Conservation (phyloP, 176 grass and related monocot genomes). For the Raddia distichophylla region DNA sequence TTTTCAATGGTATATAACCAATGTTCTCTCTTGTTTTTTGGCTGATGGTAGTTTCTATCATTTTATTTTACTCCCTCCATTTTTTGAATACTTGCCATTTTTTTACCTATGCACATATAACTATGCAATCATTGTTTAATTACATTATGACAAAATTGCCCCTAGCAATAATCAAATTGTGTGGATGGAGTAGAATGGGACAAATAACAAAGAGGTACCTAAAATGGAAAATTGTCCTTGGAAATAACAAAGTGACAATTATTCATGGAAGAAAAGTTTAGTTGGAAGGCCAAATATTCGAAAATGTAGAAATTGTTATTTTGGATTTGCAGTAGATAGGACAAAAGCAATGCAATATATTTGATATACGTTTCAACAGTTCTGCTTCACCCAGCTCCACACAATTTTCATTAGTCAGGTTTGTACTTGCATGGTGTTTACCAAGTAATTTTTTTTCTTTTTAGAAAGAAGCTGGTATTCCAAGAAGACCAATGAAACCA, state of each 20-base stretch:
- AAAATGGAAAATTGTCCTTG: too few species aligned
- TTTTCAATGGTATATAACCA: too few species aligned
- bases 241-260: too few species aligned
- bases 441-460: conserved; percentile 40
- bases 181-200: too few species aligned
- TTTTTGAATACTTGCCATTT: too few species aligned
- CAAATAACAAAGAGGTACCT: too few species aligned
- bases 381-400: background rate
- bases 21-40: background rate
- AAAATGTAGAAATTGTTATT: background rate
- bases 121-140: too few species aligned
- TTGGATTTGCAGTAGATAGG: conserved; percentile 24
- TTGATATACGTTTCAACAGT: background rate
- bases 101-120: too few species aligned
- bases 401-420: conserved; percentile 9
- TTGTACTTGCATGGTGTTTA: background rate
- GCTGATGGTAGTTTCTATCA: background rate
- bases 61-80: conserved; percentile 1
- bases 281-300: too few species aligned
- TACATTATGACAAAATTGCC: too few species aligned
- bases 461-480: conserved; percentile 95
- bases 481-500: conserved; percentile 80
- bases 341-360: background rate
- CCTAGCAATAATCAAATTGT: too few species aligned
- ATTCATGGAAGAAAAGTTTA: too few species aligned